Evolutionary conservation across 305 asterid species (phyloP), one percentile per base, ranked within the genome.

Genomic region (Fraxinus albicans): DNA sequence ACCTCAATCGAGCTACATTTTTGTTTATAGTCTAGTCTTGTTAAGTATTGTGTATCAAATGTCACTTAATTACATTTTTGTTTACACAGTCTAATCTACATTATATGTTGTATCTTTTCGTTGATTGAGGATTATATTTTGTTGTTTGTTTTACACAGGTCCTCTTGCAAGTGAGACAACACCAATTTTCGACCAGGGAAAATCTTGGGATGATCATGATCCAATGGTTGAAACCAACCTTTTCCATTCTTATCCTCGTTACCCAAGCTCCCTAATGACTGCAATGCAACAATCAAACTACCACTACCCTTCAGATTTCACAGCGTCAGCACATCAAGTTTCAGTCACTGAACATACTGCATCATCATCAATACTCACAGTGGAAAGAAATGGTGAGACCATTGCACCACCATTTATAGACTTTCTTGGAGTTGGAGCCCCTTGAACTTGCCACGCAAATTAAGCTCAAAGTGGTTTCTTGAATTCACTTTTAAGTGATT

Each of bases 341-440:
- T 67, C 86, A 76, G 77, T 84, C 23, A 79, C 85, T 19, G 88
- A 78, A 7, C 75, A 81, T 25, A 40, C 80, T 29, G 53, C 85
- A n/a, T 77, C 88, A 76, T 78, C 83, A 76, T 69, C 79, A n/a
- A 47, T 6, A 21, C 73, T 35, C 15, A 77, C 79, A 47, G 92
- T 88, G 76, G 94, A 87, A 78, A 83, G 84, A 80, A 83, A 78
- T 27, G 80, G 84, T 75, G 90, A 88, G 73, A 50, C 82, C 81
- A 73, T 86, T 76, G 85, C 90, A 79, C 93, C 96, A 35, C 88
- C 90, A 76, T 95, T 94, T 86, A 95, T 95, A 88, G 99, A 95
- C 90, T 95, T 95, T 86, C 99, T 95, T n/a, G 99, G 99, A 55
- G 99, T 95, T 25, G 98, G 98, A 80, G 93, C 97, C 86, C 82